These are phyloP conservation scores for Lachnellula occidentalis DNA, from an alignment of 2,329 filamentous ascomycete species.

Conservation along the genomic window DNA sequence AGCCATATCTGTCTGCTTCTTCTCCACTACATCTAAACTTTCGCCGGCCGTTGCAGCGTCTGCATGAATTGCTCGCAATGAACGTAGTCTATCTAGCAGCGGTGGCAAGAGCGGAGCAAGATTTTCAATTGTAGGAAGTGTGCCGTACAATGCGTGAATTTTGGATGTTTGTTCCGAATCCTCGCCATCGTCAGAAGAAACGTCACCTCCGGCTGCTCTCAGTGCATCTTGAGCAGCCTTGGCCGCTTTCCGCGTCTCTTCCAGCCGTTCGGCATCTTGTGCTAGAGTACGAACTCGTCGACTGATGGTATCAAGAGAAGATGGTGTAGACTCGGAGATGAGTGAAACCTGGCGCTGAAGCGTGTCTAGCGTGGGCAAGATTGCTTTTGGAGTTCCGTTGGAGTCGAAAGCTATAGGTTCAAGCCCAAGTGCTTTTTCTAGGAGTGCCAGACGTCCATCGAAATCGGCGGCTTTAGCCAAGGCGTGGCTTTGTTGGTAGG, in stretches of 20 bases:
- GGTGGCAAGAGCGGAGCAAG: conserved; percentile 80
- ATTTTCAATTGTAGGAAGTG: conserved; percentile 81
- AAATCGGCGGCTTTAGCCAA: conserved; percentile 82
- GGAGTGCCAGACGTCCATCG: conserved; percentile 68
- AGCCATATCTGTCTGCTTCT: conserved; percentile 74
- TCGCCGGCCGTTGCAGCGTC: conserved; percentile 78
- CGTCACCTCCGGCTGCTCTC: conserved; percentile 33
- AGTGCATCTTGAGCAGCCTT: conserved; percentile 57
- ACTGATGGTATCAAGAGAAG: conserved; percentile 67
- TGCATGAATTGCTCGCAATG: conserved; percentile 76
- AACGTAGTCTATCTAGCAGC: conserved; percentile 78
- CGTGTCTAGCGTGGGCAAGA: conserved; percentile 75
- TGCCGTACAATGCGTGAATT: conserved; percentile 86
- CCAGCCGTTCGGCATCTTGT: conserved; percentile 66
- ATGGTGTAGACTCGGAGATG: conserved; percentile 65
- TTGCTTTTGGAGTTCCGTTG: conserved; percentile 55
- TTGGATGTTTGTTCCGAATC: conserved; percentile 73
- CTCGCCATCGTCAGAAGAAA: conserved; percentile 41
- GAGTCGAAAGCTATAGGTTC: conserved; percentile 58
- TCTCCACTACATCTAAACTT: conserved; percentile 71
- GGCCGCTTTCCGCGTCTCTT: conserved; percentile 58
- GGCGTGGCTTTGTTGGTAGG: conserved; percentile 62
- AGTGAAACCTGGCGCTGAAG: conserved; percentile 77
- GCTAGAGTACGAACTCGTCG: conserved; percentile 65
- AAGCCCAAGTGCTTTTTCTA: conserved; percentile 80